Evolutionary conservation across 2,329 filamentous ascomycete genomes (phyloP), one percentile per base, ranked within the genome.

Genomic region (Alternaria sp.): DNA sequence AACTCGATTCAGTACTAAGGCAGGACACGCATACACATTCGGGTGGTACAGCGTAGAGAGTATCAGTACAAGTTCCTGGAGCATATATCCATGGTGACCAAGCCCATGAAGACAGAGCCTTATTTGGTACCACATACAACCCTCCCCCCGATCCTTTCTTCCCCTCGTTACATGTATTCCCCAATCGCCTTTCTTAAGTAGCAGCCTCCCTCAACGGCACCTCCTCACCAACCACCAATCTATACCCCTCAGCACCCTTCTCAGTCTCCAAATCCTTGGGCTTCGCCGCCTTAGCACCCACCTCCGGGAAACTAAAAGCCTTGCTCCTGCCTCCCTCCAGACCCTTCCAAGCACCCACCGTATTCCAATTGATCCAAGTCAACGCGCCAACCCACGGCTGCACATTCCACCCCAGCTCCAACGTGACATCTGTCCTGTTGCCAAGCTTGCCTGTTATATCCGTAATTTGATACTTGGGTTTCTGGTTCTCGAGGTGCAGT

Each of bases 401-500:
- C 60, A 98, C 90, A 80, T 98, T 98, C 87, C 96, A 99, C 74
- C 95, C 90, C 52, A 98, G 82, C 70, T 89, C 88, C 62, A 99
- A 82, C 29, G 86, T 88, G 56, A 94, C 92, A 75, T 95, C 88
- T 50, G 85, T 81, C 48, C 87, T 83, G 72, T 90, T 85, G 44
- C 91, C 90, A 66, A 98, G 84, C 77, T 88, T 88, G 61, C 93
- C 91, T 10, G 85, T 86, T 10, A 94, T 91, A 77, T 97, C 93
- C 4, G 93, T 96, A 79, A 99, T 95, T 76, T 97, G 93, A 83
- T 99, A 99, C 80, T 99, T 99, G 3, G 93, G 91, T 74, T 89
- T 90, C 77, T 97, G 92, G 78, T 93, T 93, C 74, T 88, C 87
- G 66, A 98, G 84, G 56, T 86, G 85, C 37, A 98, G 80, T 52